Percentiles rank a stretch among this genome's conserved stretches.
Evolutionary conservation across 2,329 filamentous ascomycete genomes (phyloP).

Genomic region (Acephala macrosclerotiorum): DNA sequence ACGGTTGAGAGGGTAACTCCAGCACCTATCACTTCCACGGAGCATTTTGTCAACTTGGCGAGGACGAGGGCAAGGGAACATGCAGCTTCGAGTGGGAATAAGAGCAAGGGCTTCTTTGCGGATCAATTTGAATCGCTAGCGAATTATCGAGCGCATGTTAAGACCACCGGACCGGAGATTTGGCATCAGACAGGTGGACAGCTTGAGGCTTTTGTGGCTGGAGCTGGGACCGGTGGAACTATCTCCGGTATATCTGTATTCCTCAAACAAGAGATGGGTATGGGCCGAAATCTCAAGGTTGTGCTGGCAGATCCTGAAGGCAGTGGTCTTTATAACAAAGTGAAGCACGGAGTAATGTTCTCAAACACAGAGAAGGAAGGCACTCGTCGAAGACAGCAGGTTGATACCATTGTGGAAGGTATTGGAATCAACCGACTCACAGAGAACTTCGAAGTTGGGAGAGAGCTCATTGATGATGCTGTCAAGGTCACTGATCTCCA

Average conservation of each 20-base stretch:
- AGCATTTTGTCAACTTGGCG: conserved; percentile 94
- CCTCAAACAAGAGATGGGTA: conserved; percentile 69
- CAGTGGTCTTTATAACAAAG: conserved; percentile 89
- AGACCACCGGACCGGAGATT: conserved; percentile 89
- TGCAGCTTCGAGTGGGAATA: conserved; percentile 61
- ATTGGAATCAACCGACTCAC: conserved; percentile 97
- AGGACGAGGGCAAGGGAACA: conserved; percentile 79
- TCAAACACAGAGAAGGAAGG: conserved; percentile 88
- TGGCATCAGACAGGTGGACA: conserved; percentile 75
- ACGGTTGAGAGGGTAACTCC: conserved; percentile 90
- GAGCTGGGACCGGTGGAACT: conserved; percentile 93
- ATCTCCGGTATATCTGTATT: conserved; percentile 86
- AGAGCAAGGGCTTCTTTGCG: conserved; percentile 87
- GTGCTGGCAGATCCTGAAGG: conserved; percentile 94
- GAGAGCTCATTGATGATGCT: conserved; percentile 88
- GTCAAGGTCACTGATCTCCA: conserved; percentile 88
- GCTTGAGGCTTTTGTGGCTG: conserved; percentile 89
- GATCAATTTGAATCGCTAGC: conserved; percentile 94
- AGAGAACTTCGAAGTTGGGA: conserved; percentile 86
- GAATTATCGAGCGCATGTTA: conserved; percentile 87
- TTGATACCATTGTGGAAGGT: conserved; percentile 95
- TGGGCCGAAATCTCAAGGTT: conserved; percentile 59
- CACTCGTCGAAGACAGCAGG: conserved; percentile 85
- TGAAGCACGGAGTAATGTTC: conserved; percentile 97
- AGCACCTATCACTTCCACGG: conserved; percentile 90